phyloP scores from a whole-genome alignment of 331 rosid species.

The Acacia concinna region DNA sequence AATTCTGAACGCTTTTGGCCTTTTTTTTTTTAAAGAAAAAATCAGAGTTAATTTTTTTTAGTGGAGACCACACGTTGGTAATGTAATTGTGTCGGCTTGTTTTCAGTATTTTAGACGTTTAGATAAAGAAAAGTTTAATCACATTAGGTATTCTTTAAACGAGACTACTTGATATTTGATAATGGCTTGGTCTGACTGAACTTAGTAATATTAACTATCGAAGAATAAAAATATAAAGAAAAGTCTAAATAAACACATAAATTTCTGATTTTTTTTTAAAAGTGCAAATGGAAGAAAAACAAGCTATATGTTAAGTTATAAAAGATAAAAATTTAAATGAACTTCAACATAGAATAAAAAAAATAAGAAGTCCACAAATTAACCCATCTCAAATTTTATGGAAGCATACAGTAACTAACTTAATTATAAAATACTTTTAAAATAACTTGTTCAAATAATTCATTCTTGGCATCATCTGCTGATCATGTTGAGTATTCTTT shows the following conservation, averaged over 20 bases:
- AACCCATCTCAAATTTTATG: not conserved
- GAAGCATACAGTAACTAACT: not conserved
- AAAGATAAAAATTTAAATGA: not conserved
- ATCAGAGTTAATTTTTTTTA: conserved; percentile 5
- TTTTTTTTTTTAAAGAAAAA: not conserved
- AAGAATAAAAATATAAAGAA: not conserved
- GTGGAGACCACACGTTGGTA: conserved; percentile 42
- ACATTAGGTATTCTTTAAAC: not conserved
- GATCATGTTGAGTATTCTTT: too few species aligned
- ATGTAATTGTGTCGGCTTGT: conserved; percentile 52
- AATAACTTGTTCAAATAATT: not conserved
- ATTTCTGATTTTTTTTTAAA: not conserved
- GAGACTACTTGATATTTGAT: too few species aligned
- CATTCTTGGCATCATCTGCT: too few species aligned
- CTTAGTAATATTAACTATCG: too few species aligned
- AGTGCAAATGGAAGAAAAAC: not conserved
- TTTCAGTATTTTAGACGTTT: not conserved
- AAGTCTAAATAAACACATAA: not conserved
- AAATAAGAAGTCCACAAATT: not conserved
- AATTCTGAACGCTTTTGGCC: not conserved
- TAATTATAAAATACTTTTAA: not conserved
- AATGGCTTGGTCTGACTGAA: not conserved
- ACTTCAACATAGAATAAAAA: not conserved
- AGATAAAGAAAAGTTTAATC: not conserved
- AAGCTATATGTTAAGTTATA: not conserved